These are phyloP conservation scores for Venturia asperata DNA, from an alignment of 2,329 filamentous ascomycete species.

Conservation along the genomic window DNA sequence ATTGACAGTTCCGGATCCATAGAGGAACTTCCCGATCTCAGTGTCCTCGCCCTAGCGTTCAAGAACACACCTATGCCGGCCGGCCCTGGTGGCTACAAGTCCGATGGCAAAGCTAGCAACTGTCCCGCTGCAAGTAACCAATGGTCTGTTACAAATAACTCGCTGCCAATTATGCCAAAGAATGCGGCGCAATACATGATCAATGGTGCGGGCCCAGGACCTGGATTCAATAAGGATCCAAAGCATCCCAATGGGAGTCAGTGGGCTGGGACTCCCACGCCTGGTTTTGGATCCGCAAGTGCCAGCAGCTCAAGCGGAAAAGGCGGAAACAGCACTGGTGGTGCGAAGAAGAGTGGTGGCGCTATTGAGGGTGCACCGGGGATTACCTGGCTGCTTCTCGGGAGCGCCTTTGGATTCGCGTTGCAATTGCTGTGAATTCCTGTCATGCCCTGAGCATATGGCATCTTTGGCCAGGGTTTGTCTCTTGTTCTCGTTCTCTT, in stretches of 20 bases:
- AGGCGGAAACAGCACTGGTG: neutral
- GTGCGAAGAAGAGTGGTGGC: constrained; percentile 5
- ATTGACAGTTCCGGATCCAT: constrained; percentile 47
- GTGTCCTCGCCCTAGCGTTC: constrained; percentile 46
- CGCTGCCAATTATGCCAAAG: constrained; percentile 51
- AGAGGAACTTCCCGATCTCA: constrained; percentile 56
- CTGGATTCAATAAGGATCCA: constrained; percentile 45
- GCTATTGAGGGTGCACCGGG: neutral
- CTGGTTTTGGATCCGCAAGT: neutral
- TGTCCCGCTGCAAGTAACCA: constrained; percentile 49
- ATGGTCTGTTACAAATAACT: constrained; percentile 47
- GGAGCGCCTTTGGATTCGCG: neutral
- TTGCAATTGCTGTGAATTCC: neutral
- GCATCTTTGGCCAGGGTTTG: neutral
- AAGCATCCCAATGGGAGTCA: constrained; percentile 42
- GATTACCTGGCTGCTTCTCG: neutral
- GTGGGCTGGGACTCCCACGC: constrained; percentile 41
- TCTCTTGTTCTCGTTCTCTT: neutral
- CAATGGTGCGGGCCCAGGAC: constrained; percentile 50
- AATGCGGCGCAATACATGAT: constrained; percentile 51
- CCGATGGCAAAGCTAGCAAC: constrained; percentile 43
- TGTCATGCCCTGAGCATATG: neutral
- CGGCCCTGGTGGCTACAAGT: constrained; percentile 55
- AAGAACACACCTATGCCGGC: constrained; percentile 43
- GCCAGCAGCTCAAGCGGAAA: neutral